Base-by-base conservation (phyloP, 768 basidiomycete genomes). In the Leccinum variicolor region DNA sequence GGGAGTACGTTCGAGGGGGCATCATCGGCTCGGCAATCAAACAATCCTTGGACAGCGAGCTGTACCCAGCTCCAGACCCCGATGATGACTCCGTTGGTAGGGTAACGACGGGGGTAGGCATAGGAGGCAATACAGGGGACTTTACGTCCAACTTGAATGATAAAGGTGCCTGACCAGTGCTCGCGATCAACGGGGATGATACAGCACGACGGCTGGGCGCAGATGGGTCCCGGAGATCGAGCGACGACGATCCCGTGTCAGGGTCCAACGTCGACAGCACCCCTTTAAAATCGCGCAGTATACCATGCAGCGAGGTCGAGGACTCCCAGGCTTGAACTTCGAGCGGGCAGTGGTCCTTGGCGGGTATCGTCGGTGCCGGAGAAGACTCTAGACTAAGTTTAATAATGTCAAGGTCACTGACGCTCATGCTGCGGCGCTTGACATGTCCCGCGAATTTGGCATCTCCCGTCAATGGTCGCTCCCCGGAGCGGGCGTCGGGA, bases 391-490 rank as follows among this genome's bases (percentile, higher is more conserved):
- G 54, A 57, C 76, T 69, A 3, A 74, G 68, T 60, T 79, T 79
- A 68, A 82, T 79, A 50, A 81, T 63, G 39, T 88, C 87, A 7
- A 79, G 78, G 65, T 88, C 84, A 52, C 86, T 81, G 52, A 88
- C 82, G 62, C 89, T 91, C 81, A 86, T 82, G 66, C 88, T 90
- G 58, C 89, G 76, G 62, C 87, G 81, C 63, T 87, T 85, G 60
- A 69, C 69, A 49, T 72, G 51, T 63, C 70, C 66, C 31, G 70
- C 55, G 29, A 66, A 55, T 62, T 68, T 73, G 47, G 58, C 69
- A 10, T 71, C 71, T 11, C 63, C 61, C 19, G 64, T 58, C 17
- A 62, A 53, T 6, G 62, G 48, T 39, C 68, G 71, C 19, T 69
- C 67, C 46, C 68, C 67, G 15, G 71, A 62, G 10, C 67, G 64